Evolutionary conservation across 345 rosid species (phyloP), one percentile per base, ranked within the genome.

Genomic region (Erysimum cheiranthoides): DNA sequence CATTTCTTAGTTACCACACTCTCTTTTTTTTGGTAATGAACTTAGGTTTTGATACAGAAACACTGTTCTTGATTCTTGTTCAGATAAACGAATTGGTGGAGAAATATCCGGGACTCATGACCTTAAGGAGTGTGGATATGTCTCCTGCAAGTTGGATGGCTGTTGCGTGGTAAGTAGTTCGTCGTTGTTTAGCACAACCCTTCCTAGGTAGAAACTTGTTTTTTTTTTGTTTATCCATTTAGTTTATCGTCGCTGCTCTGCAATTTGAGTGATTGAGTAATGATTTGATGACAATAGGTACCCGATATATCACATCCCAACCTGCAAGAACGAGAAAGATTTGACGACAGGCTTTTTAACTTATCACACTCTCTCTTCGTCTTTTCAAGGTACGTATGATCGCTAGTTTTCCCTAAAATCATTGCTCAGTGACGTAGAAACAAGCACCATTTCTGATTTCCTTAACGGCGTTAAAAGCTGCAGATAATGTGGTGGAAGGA

Each of bases 121-220:
- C 92, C 17, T 80, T 88, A 14, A 84, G 81, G 78, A 92, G 89
- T 66, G 82, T 86, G 10, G 93, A 93, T 79, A 83, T 93, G 78
- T 89, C 88, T n/a, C 93, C 98, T 9, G 94, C 96, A 13, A 93
- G 96, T 74, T 93, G 98, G 98, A 87, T 93, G 90, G 86, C 96
- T n/a, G 85, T 93, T 69, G 87, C 98, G 4, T 93, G 98, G 98
- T 91, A 74, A 81, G 77, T 27, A 10, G 2, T 54, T 25, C 4
- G 2, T 65, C 11, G 2, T 14, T n/a, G 2, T 60, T 61, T n/a
- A 28, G 30, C 30, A 13, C 32, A 51, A 46, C 1, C 38, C 34
- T 49, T 54, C 34, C 4, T 54, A 3, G 12, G 4, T 39, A 10
- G 12, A 5, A 43, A 43, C 17, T 11, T 40, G n/a, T n/a, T n/a